phyloP scores from a whole-genome alignment of 768 basidiomycete genomes.

The Xerocomus spinulosus region DNA sequence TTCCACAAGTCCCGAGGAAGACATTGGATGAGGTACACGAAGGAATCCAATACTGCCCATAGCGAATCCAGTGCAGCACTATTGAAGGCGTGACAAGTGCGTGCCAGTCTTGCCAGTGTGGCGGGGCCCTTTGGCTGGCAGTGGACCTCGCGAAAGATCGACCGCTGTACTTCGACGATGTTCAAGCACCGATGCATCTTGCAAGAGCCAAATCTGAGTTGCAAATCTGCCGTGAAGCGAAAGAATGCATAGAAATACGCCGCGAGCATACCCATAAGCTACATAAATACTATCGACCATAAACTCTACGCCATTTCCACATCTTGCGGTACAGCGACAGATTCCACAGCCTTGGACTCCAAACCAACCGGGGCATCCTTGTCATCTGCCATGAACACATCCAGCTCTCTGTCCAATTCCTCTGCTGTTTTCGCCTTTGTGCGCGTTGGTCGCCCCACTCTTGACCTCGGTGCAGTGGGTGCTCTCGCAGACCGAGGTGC shows the following conservation, averaged over 20 bases:
- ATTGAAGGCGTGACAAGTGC: slow-evolving; percentile 24
- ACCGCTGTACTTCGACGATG: slow-evolving; percentile 26
- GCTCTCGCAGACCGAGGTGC: slow-evolving; percentile 23
- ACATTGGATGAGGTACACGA: slow-evolving; percentile 20
- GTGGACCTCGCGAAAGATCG: slow-evolving; percentile 19
- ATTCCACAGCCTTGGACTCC: slow-evolving; percentile 12
- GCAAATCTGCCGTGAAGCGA: background rate
- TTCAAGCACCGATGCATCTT: slow-evolving; percentile 1
- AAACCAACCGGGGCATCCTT: slow-evolving; percentile 21
- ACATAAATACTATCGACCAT: slow-evolving; percentile 9
- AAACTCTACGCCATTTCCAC: slow-evolving; percentile 49
- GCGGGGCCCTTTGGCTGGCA: background rate
- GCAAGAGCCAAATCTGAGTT: background rate
- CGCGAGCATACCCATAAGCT: slow-evolving; percentile 13
- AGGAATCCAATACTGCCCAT: slow-evolving; percentile 20
- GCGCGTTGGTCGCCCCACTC: slow-evolving; percentile 24
- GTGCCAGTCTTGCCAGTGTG: slow-evolving; percentile 21
- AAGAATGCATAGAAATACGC: background rate
- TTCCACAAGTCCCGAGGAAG: slow-evolving; percentile 30
- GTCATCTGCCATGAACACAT: slow-evolving; percentile 75
- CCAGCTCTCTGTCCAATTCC: slow-evolving; percentile 85
- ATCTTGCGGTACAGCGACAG: slow-evolving; percentile 33
- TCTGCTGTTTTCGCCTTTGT: slow-evolving; percentile 70
- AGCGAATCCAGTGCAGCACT: slow-evolving; percentile 21
- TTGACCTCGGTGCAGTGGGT: slow-evolving; percentile 10